Conservation (phyloP, 805 yeast species). For the Saccharomycopsis olivae region DNA sequence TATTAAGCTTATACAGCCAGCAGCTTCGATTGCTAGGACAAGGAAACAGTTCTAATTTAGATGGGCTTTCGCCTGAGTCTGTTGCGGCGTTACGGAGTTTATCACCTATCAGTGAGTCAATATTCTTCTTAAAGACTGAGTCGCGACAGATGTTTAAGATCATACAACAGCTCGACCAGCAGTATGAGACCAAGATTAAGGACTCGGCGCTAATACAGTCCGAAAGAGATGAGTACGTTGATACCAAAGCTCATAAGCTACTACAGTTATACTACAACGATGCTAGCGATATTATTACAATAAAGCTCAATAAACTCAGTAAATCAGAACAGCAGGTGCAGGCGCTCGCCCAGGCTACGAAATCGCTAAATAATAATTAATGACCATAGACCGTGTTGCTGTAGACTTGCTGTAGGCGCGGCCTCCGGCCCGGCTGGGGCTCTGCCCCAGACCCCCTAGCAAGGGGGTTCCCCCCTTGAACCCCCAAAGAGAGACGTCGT, state of each 20-base stretch:
- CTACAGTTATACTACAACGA: conserved; percentile 15
- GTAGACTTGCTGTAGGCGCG: too few species aligned
- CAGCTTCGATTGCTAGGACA: conserved; percentile 25
- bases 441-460: too few species aligned
- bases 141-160: conserved; percentile 25
- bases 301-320: conserved; percentile 1
- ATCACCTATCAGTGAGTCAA: conserved; percentile 37
- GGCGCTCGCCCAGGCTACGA: too few species aligned
- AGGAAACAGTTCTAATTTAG: too few species aligned
- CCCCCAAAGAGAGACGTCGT: too few species aligned
- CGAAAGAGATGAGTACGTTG: conserved; percentile 28
- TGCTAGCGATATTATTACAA: background rate
- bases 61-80: too few species aligned
- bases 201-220: conserved; percentile 24
- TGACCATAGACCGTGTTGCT: too few species aligned
- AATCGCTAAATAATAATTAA: too few species aligned
- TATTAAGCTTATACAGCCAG: conserved; percentile 26
- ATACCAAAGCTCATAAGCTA: conserved; percentile 27
- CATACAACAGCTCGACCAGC: conserved; percentile 18
- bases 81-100: conserved; percentile 28
- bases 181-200: conserved; percentile 9
- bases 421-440: too few species aligned
- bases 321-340: too few species aligned
- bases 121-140: conserved; percentile 35
- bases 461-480: too few species aligned